Conservation (phyloP, 1,284 basidiomycete species). For the Leccinum pallidistipes region DNA sequence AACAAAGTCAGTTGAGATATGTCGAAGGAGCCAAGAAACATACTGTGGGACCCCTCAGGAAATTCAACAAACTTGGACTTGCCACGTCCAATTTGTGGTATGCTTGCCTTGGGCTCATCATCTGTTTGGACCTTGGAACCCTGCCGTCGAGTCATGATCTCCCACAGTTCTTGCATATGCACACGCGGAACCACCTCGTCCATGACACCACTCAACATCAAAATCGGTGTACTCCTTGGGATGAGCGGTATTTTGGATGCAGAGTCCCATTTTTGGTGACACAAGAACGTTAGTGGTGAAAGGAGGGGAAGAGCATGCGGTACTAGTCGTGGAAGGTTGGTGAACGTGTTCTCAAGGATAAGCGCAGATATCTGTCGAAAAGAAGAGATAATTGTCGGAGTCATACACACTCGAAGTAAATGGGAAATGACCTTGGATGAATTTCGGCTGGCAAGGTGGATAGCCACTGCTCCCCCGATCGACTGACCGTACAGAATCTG, state of each 20-base stretch:
- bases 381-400: not conserved
- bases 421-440: slow-evolving; percentile 54
- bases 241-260: slow-evolving; percentile 68
- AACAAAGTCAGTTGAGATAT: not conserved
- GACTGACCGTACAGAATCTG: slow-evolving; percentile 90
- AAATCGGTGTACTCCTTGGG: slow-evolving; percentile 71
- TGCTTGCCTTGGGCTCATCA: slow-evolving; percentile 34
- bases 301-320: slow-evolving; percentile 82
- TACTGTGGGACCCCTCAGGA: slow-evolving; percentile 68
- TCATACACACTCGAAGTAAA: not conserved
- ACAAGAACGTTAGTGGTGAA: slow-evolving; percentile 77
- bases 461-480: slow-evolving; percentile 93
- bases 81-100: slow-evolving; percentile 42
- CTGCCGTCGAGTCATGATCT: slow-evolving; percentile 53
- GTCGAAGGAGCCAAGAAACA: slow-evolving; percentile 25
- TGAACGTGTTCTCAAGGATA: slow-evolving; percentile 94
- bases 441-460: slow-evolving; percentile 85
- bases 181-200: slow-evolving; percentile 86
- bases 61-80: slow-evolving; percentile 64
- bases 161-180: slow-evolving; percentile 83
- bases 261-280: slow-evolving; percentile 92
- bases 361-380: slow-evolving; percentile 63
- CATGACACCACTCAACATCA: slow-evolving; percentile 79
- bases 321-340: slow-evolving; percentile 77
- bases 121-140: slow-evolving; percentile 26